Conservation (phyloP, 2,329 filamentous ascomycete genomes). For the Achaetomium macrosporum region DNA sequence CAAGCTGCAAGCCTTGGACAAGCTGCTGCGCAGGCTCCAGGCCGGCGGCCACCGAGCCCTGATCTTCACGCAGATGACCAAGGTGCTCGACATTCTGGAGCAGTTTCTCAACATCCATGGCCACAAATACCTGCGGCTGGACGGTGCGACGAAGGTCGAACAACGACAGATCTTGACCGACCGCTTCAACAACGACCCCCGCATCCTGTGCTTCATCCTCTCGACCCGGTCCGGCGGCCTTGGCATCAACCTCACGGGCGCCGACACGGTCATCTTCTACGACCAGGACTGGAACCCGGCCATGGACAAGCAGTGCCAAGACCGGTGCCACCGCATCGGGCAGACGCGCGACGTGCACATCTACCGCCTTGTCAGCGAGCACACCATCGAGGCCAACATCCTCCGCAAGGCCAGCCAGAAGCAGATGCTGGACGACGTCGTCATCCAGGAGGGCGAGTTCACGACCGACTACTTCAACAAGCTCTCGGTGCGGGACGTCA, state of each 20-base stretch:
- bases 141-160: conserved; percentile 94
- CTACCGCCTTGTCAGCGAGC: conserved; percentile 86
- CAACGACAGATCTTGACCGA: conserved; percentile 93
- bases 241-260: conserved; percentile 93
- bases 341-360: conserved; percentile 98
- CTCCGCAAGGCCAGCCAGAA: conserved; percentile 95
- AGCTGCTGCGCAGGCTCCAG: conserved; percentile 78
- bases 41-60: conserved; percentile 86
- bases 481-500: conserved; percentile 63
- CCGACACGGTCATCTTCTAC: conserved; percentile 97
- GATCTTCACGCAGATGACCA: conserved; percentile 99
- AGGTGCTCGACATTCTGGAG: conserved; percentile 93
- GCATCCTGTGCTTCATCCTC: conserved; percentile 91
- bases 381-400: conserved; percentile 97
- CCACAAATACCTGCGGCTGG: conserved; percentile 90
- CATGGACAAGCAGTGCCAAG: conserved; percentile 99
- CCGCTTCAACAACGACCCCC: conserved; percentile 89
- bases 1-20: conserved; percentile 86
- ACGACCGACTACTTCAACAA: conserved; percentile 93
- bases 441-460: conserved; percentile 97
- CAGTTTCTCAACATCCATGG: conserved; percentile 97
- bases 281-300: conserved; percentile 99
- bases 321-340: conserved; percentile 92
- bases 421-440: conserved; percentile 93
- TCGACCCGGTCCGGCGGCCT: conserved; percentile 91